A percentile compares a stretch with the other conserved stretches of the same genome.
Evolutionary conservation across 129 eudicot genomes (phyloP).

Genomic region (Scalesia atractyloides): DNA sequence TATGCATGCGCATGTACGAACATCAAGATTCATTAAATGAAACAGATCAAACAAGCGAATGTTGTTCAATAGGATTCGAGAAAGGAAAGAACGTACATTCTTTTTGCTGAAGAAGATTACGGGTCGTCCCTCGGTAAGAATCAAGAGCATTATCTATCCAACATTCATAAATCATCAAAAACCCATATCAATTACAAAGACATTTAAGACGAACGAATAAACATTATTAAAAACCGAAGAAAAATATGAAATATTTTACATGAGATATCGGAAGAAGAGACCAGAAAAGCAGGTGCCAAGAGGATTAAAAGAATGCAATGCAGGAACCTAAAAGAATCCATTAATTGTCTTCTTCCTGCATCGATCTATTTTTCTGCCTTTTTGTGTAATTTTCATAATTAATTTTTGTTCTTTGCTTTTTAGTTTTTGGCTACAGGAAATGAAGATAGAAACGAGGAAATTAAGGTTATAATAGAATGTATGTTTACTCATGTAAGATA

Average conservation of each 20-base stretch:
- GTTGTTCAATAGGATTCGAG: background rate
- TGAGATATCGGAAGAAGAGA: slow-evolving; percentile 52
- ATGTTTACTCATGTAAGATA: background rate
- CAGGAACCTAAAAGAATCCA: slow-evolving; percentile 41
- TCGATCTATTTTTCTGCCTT: background rate
- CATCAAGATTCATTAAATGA: slow-evolving; percentile 1
- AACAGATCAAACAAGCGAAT: background rate
- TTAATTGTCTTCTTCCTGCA: slow-evolving; percentile 32
- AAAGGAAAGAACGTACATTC: slow-evolving; percentile 32
- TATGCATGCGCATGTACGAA: background rate
- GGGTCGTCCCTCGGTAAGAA: slow-evolving; percentile 34
- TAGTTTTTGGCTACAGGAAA: background rate
- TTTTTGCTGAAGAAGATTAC: slow-evolving; percentile 70
- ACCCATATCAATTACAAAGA: background rate
- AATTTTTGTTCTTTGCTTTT: background rate
- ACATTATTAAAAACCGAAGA: background rate
- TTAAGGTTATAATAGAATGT: background rate
- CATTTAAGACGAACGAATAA: background rate
- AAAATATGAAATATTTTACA: slow-evolving; percentile 29
- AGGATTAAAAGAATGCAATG: slow-evolving; percentile 51
- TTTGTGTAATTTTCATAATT: background rate
- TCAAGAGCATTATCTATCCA: slow-evolving; percentile 46
- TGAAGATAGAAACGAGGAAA: background rate
- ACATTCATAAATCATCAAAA: slow-evolving; percentile 11
- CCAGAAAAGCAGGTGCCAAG: slow-evolving; percentile 35